Evolutionary conservation across 1,284 basidiomycete species (phyloP), one percentile per base, ranked within the genome.

Genomic region (Rhodotorula glutinis): DNA sequence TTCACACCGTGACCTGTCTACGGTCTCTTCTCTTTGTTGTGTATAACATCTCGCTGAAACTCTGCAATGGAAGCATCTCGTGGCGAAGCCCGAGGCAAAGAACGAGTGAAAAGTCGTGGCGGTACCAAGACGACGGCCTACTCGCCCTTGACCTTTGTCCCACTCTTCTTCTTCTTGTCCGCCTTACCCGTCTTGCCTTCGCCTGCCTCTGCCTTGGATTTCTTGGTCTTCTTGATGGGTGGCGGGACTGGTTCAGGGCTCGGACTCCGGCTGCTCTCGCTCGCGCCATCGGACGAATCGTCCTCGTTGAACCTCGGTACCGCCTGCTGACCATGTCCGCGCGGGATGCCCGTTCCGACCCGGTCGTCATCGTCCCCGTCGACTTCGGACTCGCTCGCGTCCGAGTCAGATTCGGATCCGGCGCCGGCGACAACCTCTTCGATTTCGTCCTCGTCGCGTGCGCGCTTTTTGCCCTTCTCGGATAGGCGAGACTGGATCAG

Each of bases 361-460:
- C 62, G 61, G 41, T 70, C 68, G 23, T 70, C 68, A 29, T 66
- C 64, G 53, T 70, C 66, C n/a, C 30, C 40, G 17, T 63, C 60
- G 13, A 41, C 54, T 29, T 57, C 62, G 3, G 47, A 53, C 11
- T 65, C 67, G 30, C 33, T 33, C 19, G 57, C 46, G 29, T 65
- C 66, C n/a, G 51, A 56, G 3, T 54, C 40, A 13, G 54, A 58
- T 23, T 43, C 33, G 9, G 46, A 19, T 3, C 25, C 54, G 2
- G 27, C n/a, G n/a, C 21, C 43, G 13, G 25, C 40, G 19, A 25
- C 29, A 25, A 47, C 57, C 53, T 44, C 61, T 25, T 60, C 63
- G 1, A 38, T 55, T 17, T 68, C 66, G 33, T 30, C 30, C 8
- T 61, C 55, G 38, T 55, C 61, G 17, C 65, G 53, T 2, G 47